Percentiles rank a stretch among this genome's conserved stretches.
These are phyloP conservation scores for Starmerella sp. DNA, from an alignment of 805 yeast genomes.

Conservation along the genomic window DNA sequence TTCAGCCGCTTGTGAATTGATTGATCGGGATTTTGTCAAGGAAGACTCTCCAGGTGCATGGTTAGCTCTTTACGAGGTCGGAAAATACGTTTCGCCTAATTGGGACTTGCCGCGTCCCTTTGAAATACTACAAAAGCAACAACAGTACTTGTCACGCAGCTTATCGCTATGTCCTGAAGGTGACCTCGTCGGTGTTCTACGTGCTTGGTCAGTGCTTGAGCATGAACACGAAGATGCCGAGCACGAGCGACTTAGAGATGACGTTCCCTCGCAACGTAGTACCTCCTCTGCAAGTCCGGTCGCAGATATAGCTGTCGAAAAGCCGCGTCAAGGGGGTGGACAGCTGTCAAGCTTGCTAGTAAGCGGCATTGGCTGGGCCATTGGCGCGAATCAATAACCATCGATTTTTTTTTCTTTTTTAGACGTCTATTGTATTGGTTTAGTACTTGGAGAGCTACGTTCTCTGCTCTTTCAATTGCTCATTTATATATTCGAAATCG, in stretches of 20 bases:
- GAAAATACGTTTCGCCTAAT: constrained; percentile 42
- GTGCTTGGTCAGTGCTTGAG: constrained; percentile 42
- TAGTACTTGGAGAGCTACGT: too few relatives aligned
- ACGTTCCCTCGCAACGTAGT: neutral
- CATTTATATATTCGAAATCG: too few relatives aligned
- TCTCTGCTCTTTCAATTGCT: too few relatives aligned
- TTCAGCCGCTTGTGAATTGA: constrained; percentile 38
- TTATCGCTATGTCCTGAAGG: constrained; percentile 43
- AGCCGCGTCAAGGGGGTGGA: constrained; percentile 22
- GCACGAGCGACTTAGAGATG: neutral
- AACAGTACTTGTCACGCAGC: constrained; percentile 43
- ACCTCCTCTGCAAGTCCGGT: neutral
- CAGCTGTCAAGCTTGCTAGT: constrained; percentile 42
- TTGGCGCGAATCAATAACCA: constrained; percentile 36
- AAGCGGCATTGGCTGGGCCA: constrained; percentile 53
- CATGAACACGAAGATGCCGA: constrained; percentile 12
- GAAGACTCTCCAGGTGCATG: constrained; percentile 35
- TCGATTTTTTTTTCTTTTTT: neutral
- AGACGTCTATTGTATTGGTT: neutral
- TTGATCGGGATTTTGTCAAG: constrained; percentile 21
- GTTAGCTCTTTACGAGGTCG: constrained; percentile 66
- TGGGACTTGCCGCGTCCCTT: constrained; percentile 37
- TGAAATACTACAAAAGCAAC: constrained; percentile 40
- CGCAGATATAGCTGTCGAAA: neutral
- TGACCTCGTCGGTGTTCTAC: constrained; percentile 44